phyloP scores from a whole-genome alignment of 106 monocot genomes.

The Ottelia alismoides region DNA sequence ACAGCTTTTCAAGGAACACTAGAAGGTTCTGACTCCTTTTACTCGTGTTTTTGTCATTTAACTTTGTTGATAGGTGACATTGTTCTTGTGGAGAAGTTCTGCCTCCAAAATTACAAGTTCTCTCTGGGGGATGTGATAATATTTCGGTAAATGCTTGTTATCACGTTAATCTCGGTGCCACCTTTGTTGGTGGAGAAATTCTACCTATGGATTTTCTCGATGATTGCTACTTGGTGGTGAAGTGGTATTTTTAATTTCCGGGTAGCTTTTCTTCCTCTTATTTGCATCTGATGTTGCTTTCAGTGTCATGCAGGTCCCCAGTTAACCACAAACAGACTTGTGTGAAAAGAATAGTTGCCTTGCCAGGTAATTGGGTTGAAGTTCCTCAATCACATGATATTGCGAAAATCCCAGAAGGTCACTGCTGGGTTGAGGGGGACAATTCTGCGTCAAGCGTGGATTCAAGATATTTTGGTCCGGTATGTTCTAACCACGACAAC shows the following conservation, averaged over 20 bases:
- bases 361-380: constrained; percentile 74
- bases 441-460: constrained; percentile 56
- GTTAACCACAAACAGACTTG: constrained; percentile 28
- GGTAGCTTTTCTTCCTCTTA: not conserved
- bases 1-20: not conserved
- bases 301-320: constrained; percentile 27
- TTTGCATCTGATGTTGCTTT: not conserved
- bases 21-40: not conserved
- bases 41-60: constrained; percentile 3
- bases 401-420: constrained; percentile 62
- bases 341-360: constrained; percentile 70
- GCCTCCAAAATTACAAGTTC: constrained; percentile 63
- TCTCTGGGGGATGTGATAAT: constrained; percentile 74
- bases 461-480: constrained; percentile 68
- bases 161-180: not conserved
- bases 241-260: not conserved
- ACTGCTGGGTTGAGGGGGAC: constrained; percentile 92
- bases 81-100: constrained; percentile 54
- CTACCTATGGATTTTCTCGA: not conserved
- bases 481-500: no score
- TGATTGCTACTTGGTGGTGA: not conserved
- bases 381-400: constrained; percentile 48
- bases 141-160: constrained; percentile 35
- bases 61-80: constrained; percentile 39
- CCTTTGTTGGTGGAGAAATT: not conserved